Evolutionary conservation across 768 basidiomycete species (phyloP).

Genomic region (Mycena galopus): DNA sequence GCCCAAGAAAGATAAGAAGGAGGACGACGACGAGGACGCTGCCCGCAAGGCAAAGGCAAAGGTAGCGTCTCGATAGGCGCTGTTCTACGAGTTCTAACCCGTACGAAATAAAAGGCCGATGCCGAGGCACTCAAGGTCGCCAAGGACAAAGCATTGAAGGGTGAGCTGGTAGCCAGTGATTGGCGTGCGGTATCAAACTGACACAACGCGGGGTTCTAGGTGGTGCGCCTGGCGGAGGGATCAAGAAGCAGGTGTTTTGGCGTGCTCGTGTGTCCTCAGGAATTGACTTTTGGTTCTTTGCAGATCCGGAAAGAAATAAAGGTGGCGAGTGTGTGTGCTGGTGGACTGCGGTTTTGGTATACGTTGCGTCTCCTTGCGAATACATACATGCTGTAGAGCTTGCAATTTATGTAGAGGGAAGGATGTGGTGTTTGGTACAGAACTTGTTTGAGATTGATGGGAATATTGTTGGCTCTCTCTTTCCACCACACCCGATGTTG

Average conservation of each 20-base stretch:
- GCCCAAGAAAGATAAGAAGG: conserved; percentile 86
- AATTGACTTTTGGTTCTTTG: conserved; percentile 7
- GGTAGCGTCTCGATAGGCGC: conserved; percentile 18
- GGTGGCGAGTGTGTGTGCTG: background rate
- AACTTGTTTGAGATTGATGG: conserved; percentile 5
- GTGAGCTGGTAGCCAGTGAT: conserved; percentile 48
- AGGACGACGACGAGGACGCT: conserved; percentile 75
- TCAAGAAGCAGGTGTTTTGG: conserved; percentile 81
- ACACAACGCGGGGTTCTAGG: conserved; percentile 53
- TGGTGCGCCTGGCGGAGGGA: conserved; percentile 77
- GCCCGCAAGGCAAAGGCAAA: conserved; percentile 86
- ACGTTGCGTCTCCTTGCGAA: background rate
- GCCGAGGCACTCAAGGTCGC: conserved; percentile 80
- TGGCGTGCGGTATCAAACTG: background rate
- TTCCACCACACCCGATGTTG: conserved; percentile 62
- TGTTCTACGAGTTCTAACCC: background rate
- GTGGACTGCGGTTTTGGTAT: background rate
- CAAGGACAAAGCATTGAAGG: conserved; percentile 73
- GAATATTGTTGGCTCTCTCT: conserved; percentile 27
- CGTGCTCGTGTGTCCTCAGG: conserved; percentile 21
- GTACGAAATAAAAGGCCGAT: conserved; percentile 54
- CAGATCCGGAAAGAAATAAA: conserved; percentile 81
- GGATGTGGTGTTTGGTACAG: background rate
- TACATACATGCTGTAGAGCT: background rate
- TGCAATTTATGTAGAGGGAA: background rate